Evolutionary conservation across 768 basidiomycete genomes (phyloP).

Genomic region (Kwoniella sp.): DNA sequence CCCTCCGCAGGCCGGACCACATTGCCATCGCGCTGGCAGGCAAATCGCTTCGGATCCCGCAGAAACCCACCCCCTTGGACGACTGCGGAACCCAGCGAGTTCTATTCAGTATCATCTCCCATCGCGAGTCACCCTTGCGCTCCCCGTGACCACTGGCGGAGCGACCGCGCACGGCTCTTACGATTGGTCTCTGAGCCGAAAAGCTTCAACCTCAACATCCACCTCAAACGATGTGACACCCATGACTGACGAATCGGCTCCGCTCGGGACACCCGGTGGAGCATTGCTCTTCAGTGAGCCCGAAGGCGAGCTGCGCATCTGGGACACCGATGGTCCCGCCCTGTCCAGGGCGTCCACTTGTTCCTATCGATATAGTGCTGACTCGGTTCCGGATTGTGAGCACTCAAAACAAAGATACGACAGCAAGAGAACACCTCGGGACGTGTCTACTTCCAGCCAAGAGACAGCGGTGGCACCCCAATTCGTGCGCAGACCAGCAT

Average conservation of each 20-base stretch:
- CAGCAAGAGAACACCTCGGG: too few species aligned
- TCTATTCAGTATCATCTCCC: too few species aligned
- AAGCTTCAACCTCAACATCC: conserved; percentile 4
- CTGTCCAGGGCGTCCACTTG: conserved; percentile 7
- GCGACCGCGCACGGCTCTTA: neutral
- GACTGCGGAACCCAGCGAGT: too few species aligned
- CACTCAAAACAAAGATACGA: too few species aligned
- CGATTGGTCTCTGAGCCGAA: conserved; percentile 10
- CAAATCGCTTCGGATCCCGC: neutral
- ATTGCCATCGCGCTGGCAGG: neutral
- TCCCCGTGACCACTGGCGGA: neutral
- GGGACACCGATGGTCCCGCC: too few species aligned
- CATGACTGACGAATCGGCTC: conserved; percentile 9
- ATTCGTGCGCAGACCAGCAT: too few species aligned
- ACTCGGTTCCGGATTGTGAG: too few species aligned
- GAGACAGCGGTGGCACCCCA: too few species aligned
- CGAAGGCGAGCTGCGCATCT: neutral
- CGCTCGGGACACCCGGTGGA: conserved; percentile 5
- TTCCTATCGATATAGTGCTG: too few species aligned
- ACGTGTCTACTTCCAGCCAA: neutral
- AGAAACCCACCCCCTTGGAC: neutral
- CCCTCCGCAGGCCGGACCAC: too few species aligned
- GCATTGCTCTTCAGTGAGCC: conserved; percentile 5
- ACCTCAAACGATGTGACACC: conserved; percentile 3
- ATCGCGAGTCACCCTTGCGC: neutral